phyloP scores from a whole-genome alignment of 2,329 filamentous ascomycete species.

The Arthrobotrys megalospora region DNA sequence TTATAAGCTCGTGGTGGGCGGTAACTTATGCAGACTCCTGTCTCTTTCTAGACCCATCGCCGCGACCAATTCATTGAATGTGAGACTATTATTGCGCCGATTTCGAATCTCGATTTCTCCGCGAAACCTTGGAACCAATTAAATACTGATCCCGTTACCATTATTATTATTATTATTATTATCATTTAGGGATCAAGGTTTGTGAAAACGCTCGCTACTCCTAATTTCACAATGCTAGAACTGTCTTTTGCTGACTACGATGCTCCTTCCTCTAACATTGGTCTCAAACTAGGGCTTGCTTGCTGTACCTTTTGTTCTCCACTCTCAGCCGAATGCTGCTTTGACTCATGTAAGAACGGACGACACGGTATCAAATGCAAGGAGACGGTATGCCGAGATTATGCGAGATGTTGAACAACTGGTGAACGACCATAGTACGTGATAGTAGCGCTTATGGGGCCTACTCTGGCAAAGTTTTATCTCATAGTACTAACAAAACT shows the following conservation, averaged over 20 bases:
- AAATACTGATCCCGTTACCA: background rate
- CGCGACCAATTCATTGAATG: conserved; percentile 61
- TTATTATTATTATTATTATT: too few relatives aligned
- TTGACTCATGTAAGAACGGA: conserved; percentile 79
- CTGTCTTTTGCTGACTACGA: background rate
- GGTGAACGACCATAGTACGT: conserved; percentile 88
- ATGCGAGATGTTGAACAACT: conserved; percentile 93
- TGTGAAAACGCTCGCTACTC: background rate
- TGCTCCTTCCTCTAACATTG: background rate
- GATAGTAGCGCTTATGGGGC: background rate
- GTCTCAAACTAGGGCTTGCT: conserved; percentile 76
- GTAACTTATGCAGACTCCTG: background rate
- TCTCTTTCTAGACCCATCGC: conserved; percentile 46
- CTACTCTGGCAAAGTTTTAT: background rate
- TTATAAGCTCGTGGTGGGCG: background rate
- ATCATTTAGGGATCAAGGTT: conserved; percentile 58
- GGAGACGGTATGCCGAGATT: conserved; percentile 92
- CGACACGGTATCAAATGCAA: conserved; percentile 81
- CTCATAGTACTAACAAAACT: conserved; percentile 1
- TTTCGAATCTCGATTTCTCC: background rate
- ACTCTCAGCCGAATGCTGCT: conserved; percentile 91
- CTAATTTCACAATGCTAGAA: background rate
- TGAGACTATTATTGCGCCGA: background rate
- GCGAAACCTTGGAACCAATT: conserved; percentile 4
- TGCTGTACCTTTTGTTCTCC: conserved; percentile 94